These are phyloP conservation scores for Calonectria multiphialidica DNA, from an alignment of 2,329 filamentous ascomycete genomes.

Conservation along the genomic window DNA sequence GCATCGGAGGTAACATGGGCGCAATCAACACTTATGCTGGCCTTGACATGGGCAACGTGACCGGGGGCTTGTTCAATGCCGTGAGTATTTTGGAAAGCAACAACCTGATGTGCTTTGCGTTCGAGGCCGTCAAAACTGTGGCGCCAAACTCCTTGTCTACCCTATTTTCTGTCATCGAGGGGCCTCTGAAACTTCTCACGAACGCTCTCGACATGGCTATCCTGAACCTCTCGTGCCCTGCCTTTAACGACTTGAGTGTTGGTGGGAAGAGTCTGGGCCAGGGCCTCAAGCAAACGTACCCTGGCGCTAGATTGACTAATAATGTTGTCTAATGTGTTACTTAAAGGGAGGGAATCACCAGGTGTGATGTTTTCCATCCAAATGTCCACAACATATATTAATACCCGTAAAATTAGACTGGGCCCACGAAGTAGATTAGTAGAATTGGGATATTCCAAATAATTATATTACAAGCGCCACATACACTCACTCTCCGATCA, in stretches of 20 bases:
- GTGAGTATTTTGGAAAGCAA: conserved; percentile 56
- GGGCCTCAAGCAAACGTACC: background rate
- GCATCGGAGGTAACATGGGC: conserved; percentile 65
- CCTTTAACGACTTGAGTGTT: conserved; percentile 17
- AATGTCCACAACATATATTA: too few species aligned
- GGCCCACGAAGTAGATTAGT: too few species aligned
- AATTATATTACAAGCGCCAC: too few species aligned
- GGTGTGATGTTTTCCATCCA: background rate
- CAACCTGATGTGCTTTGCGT: conserved; percentile 55
- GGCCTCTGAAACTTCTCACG: conserved; percentile 16
- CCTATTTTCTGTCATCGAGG: conserved; percentile 14
- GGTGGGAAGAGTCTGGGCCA: conserved; percentile 10
- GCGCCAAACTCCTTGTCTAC: conserved; percentile 20
- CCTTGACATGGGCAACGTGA: conserved; percentile 56
- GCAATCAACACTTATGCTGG: conserved; percentile 61
- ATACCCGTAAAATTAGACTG: too few species aligned
- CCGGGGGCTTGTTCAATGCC: conserved; percentile 58
- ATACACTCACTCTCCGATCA: too few species aligned
- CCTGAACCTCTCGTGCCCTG: conserved; percentile 12
- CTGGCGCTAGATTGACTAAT: conserved; percentile 10
- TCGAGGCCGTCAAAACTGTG: conserved; percentile 51
- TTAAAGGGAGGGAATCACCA: background rate
- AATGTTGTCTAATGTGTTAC: background rate
- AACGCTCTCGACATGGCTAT: conserved; percentile 10
- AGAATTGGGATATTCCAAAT: too few species aligned